These are phyloP conservation scores for Crithidia fasciculata DNA, from an alignment of 208 protist genomes.

Conservation along the genomic window DNA sequence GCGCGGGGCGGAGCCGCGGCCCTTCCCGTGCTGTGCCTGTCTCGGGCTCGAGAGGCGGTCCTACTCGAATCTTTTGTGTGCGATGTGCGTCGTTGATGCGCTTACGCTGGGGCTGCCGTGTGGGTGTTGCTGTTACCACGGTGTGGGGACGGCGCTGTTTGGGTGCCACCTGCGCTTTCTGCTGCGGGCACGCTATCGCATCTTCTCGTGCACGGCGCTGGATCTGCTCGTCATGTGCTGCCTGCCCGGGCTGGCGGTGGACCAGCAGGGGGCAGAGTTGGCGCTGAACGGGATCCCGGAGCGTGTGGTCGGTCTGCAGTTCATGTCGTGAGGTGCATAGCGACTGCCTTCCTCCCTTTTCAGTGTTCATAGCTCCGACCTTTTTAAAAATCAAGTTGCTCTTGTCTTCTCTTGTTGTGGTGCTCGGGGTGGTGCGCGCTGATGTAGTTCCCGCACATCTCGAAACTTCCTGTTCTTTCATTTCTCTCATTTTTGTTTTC, in stretches of 20 bases:
- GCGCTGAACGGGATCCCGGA: slow-evolving; percentile 32
- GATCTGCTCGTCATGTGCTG: slow-evolving; percentile 51
- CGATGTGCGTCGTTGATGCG: slow-evolving; percentile 50
- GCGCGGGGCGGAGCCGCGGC: slow-evolving; percentile 25
- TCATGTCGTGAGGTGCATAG: slow-evolving; percentile 22
- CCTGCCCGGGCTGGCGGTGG: slow-evolving; percentile 54
- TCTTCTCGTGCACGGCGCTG: slow-evolving; percentile 32
- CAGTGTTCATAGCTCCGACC: neutral
- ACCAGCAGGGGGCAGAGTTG: slow-evolving; percentile 71
- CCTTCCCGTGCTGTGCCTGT: slow-evolving; percentile 48
- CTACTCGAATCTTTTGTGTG: slow-evolving; percentile 36
- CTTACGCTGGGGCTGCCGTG: slow-evolving; percentile 54
- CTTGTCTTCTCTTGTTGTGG: neutral
- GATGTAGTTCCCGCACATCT: neutral
- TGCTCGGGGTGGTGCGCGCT: neutral
- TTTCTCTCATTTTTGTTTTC: slow-evolving; percentile 20
- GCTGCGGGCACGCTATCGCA: slow-evolving; percentile 67
- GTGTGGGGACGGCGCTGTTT: slow-evolving; percentile 66
- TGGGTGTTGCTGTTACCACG: slow-evolving; percentile 68
- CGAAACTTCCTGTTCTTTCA: neutral
- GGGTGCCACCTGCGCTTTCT: slow-evolving; percentile 75
- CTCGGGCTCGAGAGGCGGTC: slow-evolving; percentile 31
- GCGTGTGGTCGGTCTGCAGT: slow-evolving; percentile 12
- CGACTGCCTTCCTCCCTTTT: neutral
- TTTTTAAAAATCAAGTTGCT: slow-evolving; percentile 7